Evolutionary conservation across 2,329 filamentous ascomycete genomes (phyloP), one percentile per base, ranked within the genome.

Genomic region (Lecanosticta acicola): DNA sequence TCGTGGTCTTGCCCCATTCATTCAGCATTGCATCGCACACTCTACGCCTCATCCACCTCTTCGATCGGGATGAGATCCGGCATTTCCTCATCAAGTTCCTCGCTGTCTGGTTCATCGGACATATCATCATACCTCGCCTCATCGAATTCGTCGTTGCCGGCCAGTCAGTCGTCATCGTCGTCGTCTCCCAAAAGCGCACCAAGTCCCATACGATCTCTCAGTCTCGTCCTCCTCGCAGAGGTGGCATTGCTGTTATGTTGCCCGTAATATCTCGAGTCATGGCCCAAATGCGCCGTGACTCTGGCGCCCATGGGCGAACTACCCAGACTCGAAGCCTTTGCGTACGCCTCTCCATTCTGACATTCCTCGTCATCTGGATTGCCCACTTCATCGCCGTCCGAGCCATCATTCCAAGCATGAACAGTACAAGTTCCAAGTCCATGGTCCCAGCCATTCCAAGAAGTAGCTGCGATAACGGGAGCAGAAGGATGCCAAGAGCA

Each of bases 401-500:
- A 63, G 0, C 75, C 75, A 54, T 88, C 83, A 50, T 88, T 88
- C 75, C 83, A 93, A 1, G 79, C 80, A 62, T 94, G 88, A 14
- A 91, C 65, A 0, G 84, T 84, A 52, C 85, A 88, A 1, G 87
- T 91, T 10, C 86, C 87, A 13, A 79, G 74, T 0, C 80, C 76
- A 65, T 84, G 81, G 39, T 81, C 83, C 68, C 81, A 85, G 17
- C 86, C 86, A 55, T 90, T 90, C 83, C 87, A 88, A 0, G 83
- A 81, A 7, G 88, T 93, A 32, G 88, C 88, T 87, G 81, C 89
- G 53, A 96, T 74, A 33, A 94, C 74, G 1, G 89, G 88, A 1
- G 85, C 87, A 54, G 77, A 84, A 0, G 90, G 90, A 69, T 94
- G 89, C 90, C 90, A 95, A 61, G 84, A 88, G 17, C 85, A 87